These are phyloP conservation scores for Ambrosia artemisiifolia DNA, from an alignment of 129 eudicot species.

Conservation along the genomic window DNA sequence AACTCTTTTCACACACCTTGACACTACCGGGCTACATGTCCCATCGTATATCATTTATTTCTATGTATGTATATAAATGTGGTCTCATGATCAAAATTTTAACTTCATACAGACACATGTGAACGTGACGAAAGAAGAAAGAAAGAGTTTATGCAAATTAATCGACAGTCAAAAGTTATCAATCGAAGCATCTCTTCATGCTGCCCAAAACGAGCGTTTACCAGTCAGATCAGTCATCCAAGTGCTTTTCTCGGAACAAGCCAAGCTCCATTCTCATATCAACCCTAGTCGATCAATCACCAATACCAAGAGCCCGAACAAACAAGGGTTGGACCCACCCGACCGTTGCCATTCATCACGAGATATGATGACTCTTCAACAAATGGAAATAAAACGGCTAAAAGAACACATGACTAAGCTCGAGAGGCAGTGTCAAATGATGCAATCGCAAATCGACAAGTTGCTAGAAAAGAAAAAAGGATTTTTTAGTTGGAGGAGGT, in stretches of 20 bases:
- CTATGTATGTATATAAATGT: not conserved
- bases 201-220: conserved; percentile 83
- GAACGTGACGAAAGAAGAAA: conserved; percentile 63
- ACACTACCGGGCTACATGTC: too few species aligned
- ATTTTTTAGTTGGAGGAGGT: conserved; percentile 64
- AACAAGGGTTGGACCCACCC: conserved; percentile 29
- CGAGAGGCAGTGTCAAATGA: conserved; percentile 52
- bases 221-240: conserved; percentile 84
- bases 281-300: conserved; percentile 60
- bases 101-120: conserved; percentile 59
- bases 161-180: conserved; percentile 75
- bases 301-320: conserved; percentile 40
- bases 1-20: too few species aligned
- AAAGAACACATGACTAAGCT: conserved; percentile 70
- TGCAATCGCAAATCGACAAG: conserved; percentile 71
- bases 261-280: conserved; percentile 46
- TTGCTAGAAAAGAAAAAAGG: conserved; percentile 57
- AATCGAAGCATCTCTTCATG: conserved; percentile 75
- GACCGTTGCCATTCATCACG: conserved; percentile 58
- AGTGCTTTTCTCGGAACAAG: conserved; percentile 77
- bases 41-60: not conserved
- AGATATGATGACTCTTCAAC: conserved; percentile 38
- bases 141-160: conserved; percentile 58
- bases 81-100: not conserved
- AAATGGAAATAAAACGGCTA: conserved; percentile 57